Conservation (phyloP, 208 protist genomes). For the Trypanosoma melophagium region DNA sequence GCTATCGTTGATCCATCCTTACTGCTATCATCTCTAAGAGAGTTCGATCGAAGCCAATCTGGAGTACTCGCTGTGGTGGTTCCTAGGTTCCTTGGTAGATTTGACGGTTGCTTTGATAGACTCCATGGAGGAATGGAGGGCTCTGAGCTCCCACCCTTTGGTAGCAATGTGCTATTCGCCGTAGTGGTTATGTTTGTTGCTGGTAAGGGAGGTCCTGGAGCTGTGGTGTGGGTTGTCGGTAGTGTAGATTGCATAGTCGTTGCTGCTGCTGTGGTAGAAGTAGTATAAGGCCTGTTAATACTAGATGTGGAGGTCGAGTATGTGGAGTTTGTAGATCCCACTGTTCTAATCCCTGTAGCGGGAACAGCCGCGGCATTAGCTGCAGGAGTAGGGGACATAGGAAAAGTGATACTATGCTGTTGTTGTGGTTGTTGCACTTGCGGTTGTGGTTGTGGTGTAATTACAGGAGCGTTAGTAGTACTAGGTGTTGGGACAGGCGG, state of each 20-base stretch:
- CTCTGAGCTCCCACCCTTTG: conserved; percentile 32
- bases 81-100: neutral
- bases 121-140: conserved; percentile 23
- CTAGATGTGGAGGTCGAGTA: neutral
- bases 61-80: neutral
- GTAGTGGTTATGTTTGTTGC: neutral
- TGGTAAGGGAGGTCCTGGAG: neutral
- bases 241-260: neutral
- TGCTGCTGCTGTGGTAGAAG: neutral
- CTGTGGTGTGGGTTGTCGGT: neutral
- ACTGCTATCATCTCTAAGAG: conserved; percentile 1
- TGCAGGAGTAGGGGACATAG: neutral
- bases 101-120: neutral
- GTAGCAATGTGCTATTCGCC: neutral
- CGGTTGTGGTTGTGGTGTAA: conserved; percentile 14
- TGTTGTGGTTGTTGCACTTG: neutral
- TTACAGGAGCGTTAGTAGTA: neutral
- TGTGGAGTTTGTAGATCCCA: neutral
- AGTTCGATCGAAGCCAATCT: conserved; percentile 6
- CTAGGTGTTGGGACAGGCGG: neutral
- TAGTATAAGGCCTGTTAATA: neutral
- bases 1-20: neutral
- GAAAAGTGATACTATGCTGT: neutral
- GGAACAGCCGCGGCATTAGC: neutral
- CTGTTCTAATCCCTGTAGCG: neutral